Conservation (phyloP, 2,329 filamentous ascomycete genomes). For the Colletotrichum spinosum region DNA sequence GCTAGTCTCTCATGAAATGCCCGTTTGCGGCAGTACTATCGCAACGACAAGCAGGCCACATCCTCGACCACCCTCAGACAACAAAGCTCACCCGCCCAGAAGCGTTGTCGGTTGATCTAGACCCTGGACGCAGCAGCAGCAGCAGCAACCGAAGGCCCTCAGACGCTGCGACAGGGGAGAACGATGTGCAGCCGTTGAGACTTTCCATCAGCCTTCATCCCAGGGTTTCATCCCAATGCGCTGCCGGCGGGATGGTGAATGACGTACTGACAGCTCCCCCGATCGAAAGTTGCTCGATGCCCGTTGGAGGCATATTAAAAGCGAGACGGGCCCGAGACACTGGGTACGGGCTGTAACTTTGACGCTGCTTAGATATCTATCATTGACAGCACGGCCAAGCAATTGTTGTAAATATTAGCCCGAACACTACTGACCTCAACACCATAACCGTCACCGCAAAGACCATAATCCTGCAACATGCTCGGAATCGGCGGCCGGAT, state of each 20-base stretch:
- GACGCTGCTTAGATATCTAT: conserved; percentile 1
- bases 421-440: background rate
- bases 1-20: conserved; percentile 34
- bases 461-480: conserved; percentile 1
- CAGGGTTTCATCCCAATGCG: conserved; percentile 35
- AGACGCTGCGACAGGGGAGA: background rate
- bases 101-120: background rate
- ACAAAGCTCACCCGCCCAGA: background rate
- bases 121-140: background rate
- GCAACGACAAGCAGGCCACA: conserved; percentile 12
- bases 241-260: conserved; percentile 19
- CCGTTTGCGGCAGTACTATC: conserved; percentile 33
- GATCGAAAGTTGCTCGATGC: conserved; percentile 25
- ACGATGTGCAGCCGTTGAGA: conserved; percentile 15
- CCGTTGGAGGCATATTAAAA: conserved; percentile 31
- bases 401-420: background rate
- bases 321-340: conserved; percentile 2
- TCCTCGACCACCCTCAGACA: conserved; percentile 27
- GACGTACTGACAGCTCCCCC: conserved; percentile 34
- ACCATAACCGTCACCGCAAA: background rate
- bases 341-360: too few relatives aligned
- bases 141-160: background rate
- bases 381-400: background rate
- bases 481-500: conserved; percentile 32
- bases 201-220: conserved; percentile 28